Percentiles rank a stretch among this genome's conserved stretches.
Evolutionary conservation across 495 filamentous ascomycete genomes (phyloP).

Genomic region (Chaetomidium leptoderma): DNA sequence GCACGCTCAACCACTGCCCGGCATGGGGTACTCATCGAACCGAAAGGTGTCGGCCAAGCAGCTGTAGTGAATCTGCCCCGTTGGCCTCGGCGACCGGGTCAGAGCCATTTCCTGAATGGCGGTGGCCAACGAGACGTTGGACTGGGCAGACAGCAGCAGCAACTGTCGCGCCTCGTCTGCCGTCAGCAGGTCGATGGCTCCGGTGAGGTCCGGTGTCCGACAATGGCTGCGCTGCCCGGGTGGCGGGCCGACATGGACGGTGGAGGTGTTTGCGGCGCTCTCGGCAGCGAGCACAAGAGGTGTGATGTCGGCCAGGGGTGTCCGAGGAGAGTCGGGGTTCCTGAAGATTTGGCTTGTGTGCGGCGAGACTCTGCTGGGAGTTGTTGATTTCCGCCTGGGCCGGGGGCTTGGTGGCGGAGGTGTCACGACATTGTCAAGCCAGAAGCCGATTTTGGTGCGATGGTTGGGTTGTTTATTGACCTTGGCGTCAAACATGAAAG

Average conservation of each 20-base stretch:
- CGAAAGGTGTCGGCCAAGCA: background rate
- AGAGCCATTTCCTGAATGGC: conserved; percentile 10
- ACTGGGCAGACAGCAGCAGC: conserved; percentile 16
- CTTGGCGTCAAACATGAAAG: background rate
- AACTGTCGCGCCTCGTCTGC: conserved; percentile 9
- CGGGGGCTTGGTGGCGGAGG: background rate
- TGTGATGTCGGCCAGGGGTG: conserved; percentile 19
- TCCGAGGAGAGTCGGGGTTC: conserved; percentile 4
- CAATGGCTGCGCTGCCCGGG: too few relatives aligned
- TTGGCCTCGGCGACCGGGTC: background rate
- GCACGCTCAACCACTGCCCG: background rate
- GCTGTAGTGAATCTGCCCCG: background rate
- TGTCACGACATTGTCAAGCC: conserved; percentile 4
- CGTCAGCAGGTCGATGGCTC: conserved; percentile 11
- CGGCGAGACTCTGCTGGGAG: background rate
- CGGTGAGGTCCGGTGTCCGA: background rate
- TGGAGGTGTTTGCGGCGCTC: background rate
- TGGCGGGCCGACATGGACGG: background rate
- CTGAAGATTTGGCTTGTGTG: background rate
- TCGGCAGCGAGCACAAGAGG: background rate
- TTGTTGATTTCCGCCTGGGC: background rate
- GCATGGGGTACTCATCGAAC: background rate
- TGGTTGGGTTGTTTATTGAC: background rate
- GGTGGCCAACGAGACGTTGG: conserved; percentile 5
- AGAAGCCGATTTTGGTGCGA: conserved; percentile 1